Base-by-base conservation (phyloP, 495 filamentous ascomycete genomes). In the Podospora conica region DNA sequence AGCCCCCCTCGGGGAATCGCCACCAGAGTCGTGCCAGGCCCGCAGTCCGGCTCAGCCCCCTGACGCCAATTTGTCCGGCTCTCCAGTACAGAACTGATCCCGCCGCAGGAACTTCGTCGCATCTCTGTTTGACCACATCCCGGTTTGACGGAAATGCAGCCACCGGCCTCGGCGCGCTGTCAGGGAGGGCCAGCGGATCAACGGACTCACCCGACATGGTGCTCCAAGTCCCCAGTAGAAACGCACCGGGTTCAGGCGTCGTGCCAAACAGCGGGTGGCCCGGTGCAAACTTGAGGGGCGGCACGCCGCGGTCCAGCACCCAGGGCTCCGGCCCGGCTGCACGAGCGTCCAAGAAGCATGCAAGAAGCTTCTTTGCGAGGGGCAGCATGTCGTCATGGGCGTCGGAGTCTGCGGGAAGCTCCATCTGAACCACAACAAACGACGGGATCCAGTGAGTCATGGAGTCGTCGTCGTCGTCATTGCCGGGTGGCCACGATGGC, bases 61-160 rank as follows among this genome's bases (percentile, higher is more conserved):
- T 24, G 10, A 58, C 8, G 0, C 20, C 24, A 11, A 5, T 15
- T 10, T 27, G 20, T 15, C n/a, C 9, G 10, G 11, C 27, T 12
- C 29, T 40, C 63, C 63, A 65, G 55, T 59, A 65, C 8, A 65
- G n/a, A 21, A 65, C 63, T n/a, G 56, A 25, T 8, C 63, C 63
- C 3, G 63, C 63, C 11, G 63, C 9, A 21, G 33, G 33, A 0
- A 1, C 33, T 2, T 53, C 61, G 10, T 21, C 3, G 6, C 28
- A 25, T 12, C 61, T 20, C 9, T 22, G 12, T 7, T 12, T 8
- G 8, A 64, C 10, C 24, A 24, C 15, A 1, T 22, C 29, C 21
- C 9, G 2, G 15, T 65, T 65, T 7, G 63, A 65, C 12, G 63
- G 63, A 25, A 57, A 58, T 2, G 21, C 10, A 1, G 60, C 31